Percentiles rank a stretch among this genome's conserved stretches.
phyloP scores from a whole-genome alignment of 805 yeast genomes.

The Starmerella asiatica region DNA sequence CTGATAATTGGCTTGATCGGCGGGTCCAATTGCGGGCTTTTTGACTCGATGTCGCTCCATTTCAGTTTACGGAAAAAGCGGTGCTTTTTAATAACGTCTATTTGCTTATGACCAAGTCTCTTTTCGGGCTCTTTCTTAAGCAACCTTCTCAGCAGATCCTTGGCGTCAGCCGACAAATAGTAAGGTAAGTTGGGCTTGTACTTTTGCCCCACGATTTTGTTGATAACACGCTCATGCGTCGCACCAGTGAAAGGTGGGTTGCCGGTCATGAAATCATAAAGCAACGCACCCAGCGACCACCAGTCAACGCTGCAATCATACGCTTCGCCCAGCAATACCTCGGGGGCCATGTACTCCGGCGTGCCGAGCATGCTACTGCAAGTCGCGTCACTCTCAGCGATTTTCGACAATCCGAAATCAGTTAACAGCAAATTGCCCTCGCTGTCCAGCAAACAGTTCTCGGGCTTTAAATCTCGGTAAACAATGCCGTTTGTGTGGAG shows the following conservation, averaged over 20 bases:
- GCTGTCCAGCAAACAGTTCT: slow-evolving; percentile 65
- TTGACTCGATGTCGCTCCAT: slow-evolving; percentile 47
- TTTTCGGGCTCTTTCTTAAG: slow-evolving; percentile 57
- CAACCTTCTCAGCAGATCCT: slow-evolving; percentile 53
- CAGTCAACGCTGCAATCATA: slow-evolving; percentile 76
- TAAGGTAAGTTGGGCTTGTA: slow-evolving; percentile 45
- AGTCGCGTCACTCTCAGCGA: slow-evolving; percentile 29
- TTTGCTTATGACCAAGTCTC: slow-evolving; percentile 46
- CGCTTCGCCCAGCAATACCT: slow-evolving; percentile 59
- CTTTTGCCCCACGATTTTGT: slow-evolving; percentile 54
- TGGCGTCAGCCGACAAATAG: slow-evolving; percentile 66
- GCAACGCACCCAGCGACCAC: slow-evolving; percentile 82
- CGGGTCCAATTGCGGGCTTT: slow-evolving; percentile 40
- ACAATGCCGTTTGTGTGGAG: slow-evolving; percentile 70
- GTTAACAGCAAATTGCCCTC: slow-evolving; percentile 73
- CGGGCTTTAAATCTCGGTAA: slow-evolving; percentile 81
- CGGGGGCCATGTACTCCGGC: slow-evolving; percentile 84
- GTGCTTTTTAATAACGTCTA: slow-evolving; percentile 45
- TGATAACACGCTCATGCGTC: slow-evolving; percentile 60
- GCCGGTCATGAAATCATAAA: slow-evolving; percentile 70
- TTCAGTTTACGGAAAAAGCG: slow-evolving; percentile 63
- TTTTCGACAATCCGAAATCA: slow-evolving; percentile 62
- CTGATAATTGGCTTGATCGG: slow-evolving; percentile 77
- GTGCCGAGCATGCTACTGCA: slow-evolving; percentile 58
- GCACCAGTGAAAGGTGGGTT: slow-evolving; percentile 82